Percentiles rank a stretch among this genome's conserved stretches.
phyloP scores from a whole-genome alignment of 208 protist genomes.

The Crithidia expoeki region DNA sequence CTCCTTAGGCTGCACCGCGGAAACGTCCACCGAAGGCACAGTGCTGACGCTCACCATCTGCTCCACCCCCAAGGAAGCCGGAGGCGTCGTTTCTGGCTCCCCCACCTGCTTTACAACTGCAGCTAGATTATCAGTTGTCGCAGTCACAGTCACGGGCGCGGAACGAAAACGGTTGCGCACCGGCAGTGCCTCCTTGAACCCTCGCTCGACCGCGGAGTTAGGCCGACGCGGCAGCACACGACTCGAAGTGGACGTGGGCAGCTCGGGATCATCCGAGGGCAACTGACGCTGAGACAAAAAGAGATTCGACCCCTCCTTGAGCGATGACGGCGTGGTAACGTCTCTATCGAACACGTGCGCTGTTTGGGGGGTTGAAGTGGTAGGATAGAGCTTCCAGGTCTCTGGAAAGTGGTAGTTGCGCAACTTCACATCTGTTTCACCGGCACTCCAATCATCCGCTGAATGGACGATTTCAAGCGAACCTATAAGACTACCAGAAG shows the following conservation, averaged over 20 bases:
- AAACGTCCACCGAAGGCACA: conserved; percentile 8
- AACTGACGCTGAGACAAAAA: not conserved
- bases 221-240: not conserved
- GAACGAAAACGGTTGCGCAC: conserved; percentile 3
- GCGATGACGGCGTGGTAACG: not conserved
- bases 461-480: conserved; percentile 37
- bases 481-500: conserved; percentile 24
- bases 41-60: not conserved
- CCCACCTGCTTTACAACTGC: not conserved
- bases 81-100: not conserved
- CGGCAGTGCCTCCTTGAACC: not conserved
- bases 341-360: conserved; percentile 4
- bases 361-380: not conserved
- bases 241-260: not conserved
- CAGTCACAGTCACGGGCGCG: not conserved
- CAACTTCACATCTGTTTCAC: conserved; percentile 14
- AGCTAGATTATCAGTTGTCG: not conserved
- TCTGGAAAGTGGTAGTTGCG: conserved; percentile 32
- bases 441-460: not conserved
- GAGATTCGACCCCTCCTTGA: not conserved
- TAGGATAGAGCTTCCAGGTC: conserved; percentile 32
- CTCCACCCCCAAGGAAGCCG: not conserved
- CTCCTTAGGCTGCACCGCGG: not conserved
- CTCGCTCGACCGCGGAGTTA: not conserved
- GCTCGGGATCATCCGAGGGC: not conserved